phyloP scores from a whole-genome alignment of 2,329 filamentous ascomycete genomes.

The Trichocomaceae sp. region DNA sequence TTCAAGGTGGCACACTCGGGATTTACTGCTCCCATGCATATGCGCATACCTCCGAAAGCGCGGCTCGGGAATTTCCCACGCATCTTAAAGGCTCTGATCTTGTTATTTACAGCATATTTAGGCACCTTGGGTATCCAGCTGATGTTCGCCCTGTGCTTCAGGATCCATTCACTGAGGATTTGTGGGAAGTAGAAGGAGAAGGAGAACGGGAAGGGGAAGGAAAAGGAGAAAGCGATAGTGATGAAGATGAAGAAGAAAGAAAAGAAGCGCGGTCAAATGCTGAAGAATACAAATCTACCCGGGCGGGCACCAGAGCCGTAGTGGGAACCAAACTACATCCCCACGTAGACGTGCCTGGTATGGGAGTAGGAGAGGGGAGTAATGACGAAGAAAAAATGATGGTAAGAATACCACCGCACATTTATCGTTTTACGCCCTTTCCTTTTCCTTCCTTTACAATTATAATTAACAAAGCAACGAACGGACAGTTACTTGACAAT shows the following conservation, averaged over 20 bases:
- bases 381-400: not conserved
- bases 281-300: not conserved
- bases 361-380: not conserved
- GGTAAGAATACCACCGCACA: not conserved
- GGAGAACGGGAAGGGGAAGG: not conserved
- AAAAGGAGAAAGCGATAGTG: not conserved
- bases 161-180: not conserved
- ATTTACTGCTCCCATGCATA: conserved; percentile 45
- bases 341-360: not conserved
- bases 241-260: not conserved
- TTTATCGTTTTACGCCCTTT: not conserved
- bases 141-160: conserved; percentile 26
- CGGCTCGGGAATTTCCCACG: conserved; percentile 23
- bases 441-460: conserved; percentile 1
- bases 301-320: not conserved
- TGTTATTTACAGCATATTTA: conserved; percentile 35
- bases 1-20: conserved; percentile 39
- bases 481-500: not conserved
- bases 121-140: conserved; percentile 26
- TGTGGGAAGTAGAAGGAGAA: not conserved
- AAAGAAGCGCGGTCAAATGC: not conserved
- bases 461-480: not conserved
- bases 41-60: conserved; percentile 31
- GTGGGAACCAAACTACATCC: not conserved
- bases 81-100: conserved; percentile 45